These are phyloP conservation scores for Diplocarpon rosae DNA, from an alignment of 2,329 filamentous ascomycete genomes.

Conservation along the genomic window DNA sequence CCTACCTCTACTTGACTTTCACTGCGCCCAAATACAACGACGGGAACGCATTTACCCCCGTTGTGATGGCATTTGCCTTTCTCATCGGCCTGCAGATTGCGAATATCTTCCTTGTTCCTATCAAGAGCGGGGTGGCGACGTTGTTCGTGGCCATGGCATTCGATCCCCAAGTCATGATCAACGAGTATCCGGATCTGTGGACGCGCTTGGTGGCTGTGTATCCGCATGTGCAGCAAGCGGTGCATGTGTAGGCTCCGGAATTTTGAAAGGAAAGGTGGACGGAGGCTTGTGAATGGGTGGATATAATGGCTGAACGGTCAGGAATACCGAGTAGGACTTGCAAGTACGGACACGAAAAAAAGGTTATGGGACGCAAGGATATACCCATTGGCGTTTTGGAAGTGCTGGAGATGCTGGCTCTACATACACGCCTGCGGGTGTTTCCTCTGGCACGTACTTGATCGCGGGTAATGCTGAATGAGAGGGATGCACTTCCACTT, in stretches of 20 bases:
- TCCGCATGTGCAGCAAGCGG: slow-evolving; percentile 66
- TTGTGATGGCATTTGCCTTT: slow-evolving; percentile 77
- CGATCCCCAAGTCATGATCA: slow-evolving; percentile 63
- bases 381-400: too few species aligned
- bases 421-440: too few species aligned
- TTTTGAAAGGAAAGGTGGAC: not conserved
- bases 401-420: too few species aligned
- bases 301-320: not conserved
- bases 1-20: slow-evolving; percentile 79
- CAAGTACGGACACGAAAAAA: too few species aligned
- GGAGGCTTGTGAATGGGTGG: too few species aligned
- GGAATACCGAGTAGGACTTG: too few species aligned
- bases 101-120: slow-evolving; percentile 79
- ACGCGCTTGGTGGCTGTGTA: slow-evolving; percentile 70
- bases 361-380: too few species aligned
- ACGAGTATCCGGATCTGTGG: slow-evolving; percentile 75
- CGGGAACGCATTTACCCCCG: slow-evolving; percentile 56
- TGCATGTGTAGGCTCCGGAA: slow-evolving; percentile 16
- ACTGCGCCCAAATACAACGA: slow-evolving; percentile 71
- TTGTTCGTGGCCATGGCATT: slow-evolving; percentile 73
- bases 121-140: slow-evolving; percentile 81
- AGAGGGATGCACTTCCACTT: too few species aligned
- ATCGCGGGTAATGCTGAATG: too few species aligned
- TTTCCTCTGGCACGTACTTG: too few species aligned
- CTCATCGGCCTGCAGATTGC: slow-evolving; percentile 83